Percentiles rank a stretch among this genome's conserved stretches.
Conservation (phyloP, 768 basidiomycete species). For the Suillus plorans region DNA sequence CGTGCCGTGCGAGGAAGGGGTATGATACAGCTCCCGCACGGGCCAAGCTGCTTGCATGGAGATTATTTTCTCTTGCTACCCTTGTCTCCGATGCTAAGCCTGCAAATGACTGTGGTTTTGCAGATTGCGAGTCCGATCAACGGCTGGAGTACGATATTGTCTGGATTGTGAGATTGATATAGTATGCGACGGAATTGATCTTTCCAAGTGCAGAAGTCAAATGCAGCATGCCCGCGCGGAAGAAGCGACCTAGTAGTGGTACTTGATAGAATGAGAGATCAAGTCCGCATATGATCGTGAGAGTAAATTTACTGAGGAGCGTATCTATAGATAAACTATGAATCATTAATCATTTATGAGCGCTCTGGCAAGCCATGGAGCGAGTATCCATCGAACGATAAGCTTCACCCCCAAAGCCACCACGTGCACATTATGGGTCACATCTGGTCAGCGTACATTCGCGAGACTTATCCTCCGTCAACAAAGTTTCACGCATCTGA, state of each 20-base stretch:
- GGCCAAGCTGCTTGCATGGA: slow-evolving; percentile 83
- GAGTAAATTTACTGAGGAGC: slow-evolving; percentile 22
- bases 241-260: neutral
- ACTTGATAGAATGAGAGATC: slow-evolving; percentile 14
- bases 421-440: slow-evolving; percentile 8
- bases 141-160: slow-evolving; percentile 56
- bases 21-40: slow-evolving; percentile 61
- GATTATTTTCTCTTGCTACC: slow-evolving; percentile 46
- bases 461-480: slow-evolving; percentile 21
- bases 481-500: slow-evolving; percentile 25
- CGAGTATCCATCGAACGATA: too few species aligned
- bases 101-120: neutral
- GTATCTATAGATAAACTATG: neutral
- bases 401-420: neutral
- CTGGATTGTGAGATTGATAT: slow-evolving; percentile 48
- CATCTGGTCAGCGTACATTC: slow-evolving; percentile 4
- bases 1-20: slow-evolving; percentile 69
- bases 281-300: slow-evolving; percentile 30
- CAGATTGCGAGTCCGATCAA: slow-evolving; percentile 58
- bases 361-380: neutral
- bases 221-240: slow-evolving; percentile 8
- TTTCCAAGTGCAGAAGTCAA: slow-evolving; percentile 7
- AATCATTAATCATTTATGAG: neutral
- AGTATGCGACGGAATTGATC: slow-evolving; percentile 39
- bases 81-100: slow-evolving; percentile 10